Conservation (phyloP, 257 asterid genomes). For the Perilla frutescens region DNA sequence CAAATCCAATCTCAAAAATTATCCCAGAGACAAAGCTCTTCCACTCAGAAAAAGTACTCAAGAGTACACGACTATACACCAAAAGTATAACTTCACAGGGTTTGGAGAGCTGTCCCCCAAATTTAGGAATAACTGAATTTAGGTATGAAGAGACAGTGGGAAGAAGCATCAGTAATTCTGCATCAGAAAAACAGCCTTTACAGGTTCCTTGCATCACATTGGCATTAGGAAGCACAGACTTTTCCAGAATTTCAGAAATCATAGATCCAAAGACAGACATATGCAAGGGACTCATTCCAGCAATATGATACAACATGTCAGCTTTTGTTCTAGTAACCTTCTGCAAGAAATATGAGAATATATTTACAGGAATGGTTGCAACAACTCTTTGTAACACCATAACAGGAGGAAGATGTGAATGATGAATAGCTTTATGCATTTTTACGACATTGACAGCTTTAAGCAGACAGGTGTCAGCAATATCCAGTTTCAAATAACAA, state of each 20-base stretch:
- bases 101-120: constrained; percentile 48
- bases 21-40: constrained; percentile 52
- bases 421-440: constrained; percentile 47
- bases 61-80: constrained; percentile 58
- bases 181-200: constrained; percentile 47
- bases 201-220: constrained; percentile 40
- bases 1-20: constrained; percentile 51
- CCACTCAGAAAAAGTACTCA: constrained; percentile 67
- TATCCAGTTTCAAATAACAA: constrained; percentile 54
- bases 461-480: constrained; percentile 71
- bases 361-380: constrained; percentile 53
- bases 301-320: constrained; percentile 61
- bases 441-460: constrained; percentile 69
- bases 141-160: constrained; percentile 67
- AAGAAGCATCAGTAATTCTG: constrained; percentile 70
- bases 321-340: constrained; percentile 58
- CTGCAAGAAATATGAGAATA: constrained; percentile 66
- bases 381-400: constrained; percentile 67
- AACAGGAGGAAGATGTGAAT: constrained; percentile 45
- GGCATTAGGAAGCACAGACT: constrained; percentile 39
- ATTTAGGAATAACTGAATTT: constrained; percentile 49
- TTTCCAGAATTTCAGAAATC: constrained; percentile 52
- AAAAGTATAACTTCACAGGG: constrained; percentile 48
- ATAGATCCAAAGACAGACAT: constrained; percentile 67
- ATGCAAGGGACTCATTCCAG: constrained; percentile 67